A percentile compares a stretch with the other conserved stretches of the same genome.
Evolutionary conservation across 2,329 filamentous ascomycete species (phyloP).

Genomic region (Verticillium klebahnii): DNA sequence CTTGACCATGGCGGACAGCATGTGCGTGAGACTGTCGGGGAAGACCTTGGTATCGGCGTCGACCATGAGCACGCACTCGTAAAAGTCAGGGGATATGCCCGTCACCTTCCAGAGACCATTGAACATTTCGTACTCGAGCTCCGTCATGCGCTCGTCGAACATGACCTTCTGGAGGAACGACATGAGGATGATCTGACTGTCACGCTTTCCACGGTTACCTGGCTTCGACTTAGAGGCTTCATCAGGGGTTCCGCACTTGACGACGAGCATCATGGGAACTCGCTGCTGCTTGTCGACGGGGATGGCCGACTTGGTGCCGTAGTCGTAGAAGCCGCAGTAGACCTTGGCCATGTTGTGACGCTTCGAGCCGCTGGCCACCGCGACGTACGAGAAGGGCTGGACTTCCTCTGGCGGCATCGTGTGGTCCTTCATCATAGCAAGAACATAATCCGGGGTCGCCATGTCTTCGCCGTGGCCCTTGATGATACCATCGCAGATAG

Average conservation of each 20-base stretch:
- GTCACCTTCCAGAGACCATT: slow-evolving; percentile 99
- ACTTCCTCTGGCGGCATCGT: slow-evolving; percentile 77
- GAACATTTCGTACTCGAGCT: slow-evolving; percentile 99
- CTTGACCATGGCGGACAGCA: slow-evolving; percentile 98
- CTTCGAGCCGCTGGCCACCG: slow-evolving; percentile 91
- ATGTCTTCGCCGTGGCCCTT: slow-evolving; percentile 86
- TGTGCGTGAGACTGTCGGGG: slow-evolving; percentile 96
- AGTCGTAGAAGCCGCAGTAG: slow-evolving; percentile 97
- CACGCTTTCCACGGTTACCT: slow-evolving; percentile 95
- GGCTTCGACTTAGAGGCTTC: slow-evolving; percentile 80
- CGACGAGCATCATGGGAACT: slow-evolving; percentile 94
- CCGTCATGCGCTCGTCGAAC: slow-evolving; percentile 99
- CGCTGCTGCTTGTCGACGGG: slow-evolving; percentile 86
- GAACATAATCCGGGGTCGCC: slow-evolving; percentile 83
- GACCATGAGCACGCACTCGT: slow-evolving; percentile 97
- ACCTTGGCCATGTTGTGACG: slow-evolving; percentile 99
- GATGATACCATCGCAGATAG: slow-evolving; percentile 96
- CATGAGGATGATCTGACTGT: slow-evolving; percentile 99
- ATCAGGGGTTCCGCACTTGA: slow-evolving; percentile 91
- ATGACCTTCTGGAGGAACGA: slow-evolving; percentile 99
- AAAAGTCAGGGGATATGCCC: slow-evolving; percentile 96
- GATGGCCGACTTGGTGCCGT: slow-evolving; percentile 75
- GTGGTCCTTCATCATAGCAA: slow-evolving; percentile 94
- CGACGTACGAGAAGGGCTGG: slow-evolving; percentile 89
- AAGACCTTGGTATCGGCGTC: slow-evolving; percentile 99